Percentiles rank a stretch among this genome's conserved stretches.
Evolutionary conservation across 179 eudicot species (phyloP).

Genomic region (Corrigiola litoralis): DNA sequence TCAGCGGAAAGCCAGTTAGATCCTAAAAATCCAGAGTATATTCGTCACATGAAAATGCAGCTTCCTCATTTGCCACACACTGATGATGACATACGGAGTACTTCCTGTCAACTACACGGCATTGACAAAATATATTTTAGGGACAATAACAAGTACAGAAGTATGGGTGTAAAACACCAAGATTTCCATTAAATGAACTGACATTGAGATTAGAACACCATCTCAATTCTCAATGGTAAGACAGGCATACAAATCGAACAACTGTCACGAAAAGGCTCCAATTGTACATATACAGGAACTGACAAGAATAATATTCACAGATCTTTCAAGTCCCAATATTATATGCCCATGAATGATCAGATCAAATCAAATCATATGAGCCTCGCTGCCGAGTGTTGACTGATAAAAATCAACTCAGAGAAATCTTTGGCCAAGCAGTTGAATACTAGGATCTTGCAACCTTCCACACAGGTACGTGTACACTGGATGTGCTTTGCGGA

Average conservation of each 20-base stretch:
- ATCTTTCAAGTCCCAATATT: not conserved
- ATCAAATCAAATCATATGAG: no score
- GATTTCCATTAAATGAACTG: not conserved
- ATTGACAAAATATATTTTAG: no score
- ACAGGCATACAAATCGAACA: not conserved
- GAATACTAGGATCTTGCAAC: conserved; percentile 12
- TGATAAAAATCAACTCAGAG: not conserved
- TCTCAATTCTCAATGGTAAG: not conserved
- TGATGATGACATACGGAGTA: no score
- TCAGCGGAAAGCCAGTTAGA: no score
- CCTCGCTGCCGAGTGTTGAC: no score
- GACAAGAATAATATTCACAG: conserved; percentile 16
- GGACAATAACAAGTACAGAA: not conserved
- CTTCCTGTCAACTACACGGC: no score
- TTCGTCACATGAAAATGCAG: no score
- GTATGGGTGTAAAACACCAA: not conserved
- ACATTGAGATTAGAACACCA: conserved; percentile 3
- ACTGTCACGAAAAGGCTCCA: conserved; percentile 11
- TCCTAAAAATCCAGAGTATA: no score
- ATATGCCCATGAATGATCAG: no score
- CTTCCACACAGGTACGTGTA: not conserved
- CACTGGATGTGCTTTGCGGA: not conserved
- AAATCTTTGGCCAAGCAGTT: conserved; percentile 1
- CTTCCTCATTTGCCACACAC: no score
- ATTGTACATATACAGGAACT: not conserved